Conservation (phyloP, 106 monocot species). For the Hemerocallis citrina region DNA sequence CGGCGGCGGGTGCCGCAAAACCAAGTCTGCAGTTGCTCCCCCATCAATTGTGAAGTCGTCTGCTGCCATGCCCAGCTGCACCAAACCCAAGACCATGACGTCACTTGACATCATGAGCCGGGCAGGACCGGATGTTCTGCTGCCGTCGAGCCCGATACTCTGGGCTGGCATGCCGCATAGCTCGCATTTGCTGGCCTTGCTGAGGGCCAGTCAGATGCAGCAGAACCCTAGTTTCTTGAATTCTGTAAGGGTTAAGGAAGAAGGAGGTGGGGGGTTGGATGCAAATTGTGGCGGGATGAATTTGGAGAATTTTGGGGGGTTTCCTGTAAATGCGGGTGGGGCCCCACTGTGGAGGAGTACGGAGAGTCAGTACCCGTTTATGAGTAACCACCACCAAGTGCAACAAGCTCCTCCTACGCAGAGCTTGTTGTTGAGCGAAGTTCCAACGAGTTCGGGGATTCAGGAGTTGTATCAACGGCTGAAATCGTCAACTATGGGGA, state of each 20-base stretch:
- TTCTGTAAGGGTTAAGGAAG: slow-evolving; percentile 19
- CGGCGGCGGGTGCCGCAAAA: slow-evolving; percentile 46
- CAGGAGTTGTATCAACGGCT: slow-evolving; percentile 37
- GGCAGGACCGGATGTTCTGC: neutral
- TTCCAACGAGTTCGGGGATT: slow-evolving; percentile 19
- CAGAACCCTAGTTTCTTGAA: neutral
- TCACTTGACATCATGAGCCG: neutral
- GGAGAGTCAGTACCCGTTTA: neutral
- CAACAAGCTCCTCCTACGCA: slow-evolving; percentile 16
- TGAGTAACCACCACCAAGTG: no score
- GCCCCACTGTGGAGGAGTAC: slow-evolving; percentile 15
- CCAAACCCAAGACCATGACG: neutral
- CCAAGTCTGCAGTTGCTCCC: no score
- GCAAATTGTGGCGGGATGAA: no score
- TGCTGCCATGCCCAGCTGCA: no score
- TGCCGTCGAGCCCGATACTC: neutral
- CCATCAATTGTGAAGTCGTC: neutral
- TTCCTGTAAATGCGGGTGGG: neutral
- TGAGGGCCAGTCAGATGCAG: slow-evolving; percentile 12
- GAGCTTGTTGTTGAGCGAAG: slow-evolving; percentile 14
- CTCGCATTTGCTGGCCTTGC: slow-evolving; percentile 22
- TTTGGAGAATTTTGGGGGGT: slow-evolving; percentile 11
- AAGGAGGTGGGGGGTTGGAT: neutral
- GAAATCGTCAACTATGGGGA: slow-evolving; percentile 1
- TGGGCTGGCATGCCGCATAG: slow-evolving; percentile 13